These are phyloP conservation scores for Mrakia hoshinonis DNA, from an alignment of 768 basidiomycete genomes.

Conservation along the genomic window DNA sequence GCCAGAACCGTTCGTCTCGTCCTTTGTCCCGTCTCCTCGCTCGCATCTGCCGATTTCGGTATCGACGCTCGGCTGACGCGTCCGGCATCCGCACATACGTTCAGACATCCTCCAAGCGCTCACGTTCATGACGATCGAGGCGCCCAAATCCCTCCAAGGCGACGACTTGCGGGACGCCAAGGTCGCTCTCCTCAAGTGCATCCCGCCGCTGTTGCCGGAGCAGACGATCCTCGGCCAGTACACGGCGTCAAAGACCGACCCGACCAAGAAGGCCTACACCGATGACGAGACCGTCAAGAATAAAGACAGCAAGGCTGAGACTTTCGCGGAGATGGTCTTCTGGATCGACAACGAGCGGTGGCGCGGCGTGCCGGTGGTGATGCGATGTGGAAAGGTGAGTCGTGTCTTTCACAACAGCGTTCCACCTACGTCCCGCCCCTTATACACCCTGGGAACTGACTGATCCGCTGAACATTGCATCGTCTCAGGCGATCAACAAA, in stretches of 20 bases:
- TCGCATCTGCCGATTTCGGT: too few relatives aligned
- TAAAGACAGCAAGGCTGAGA: background rate
- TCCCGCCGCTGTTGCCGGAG: background rate
- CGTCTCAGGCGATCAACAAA: background rate
- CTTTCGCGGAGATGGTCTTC: background rate
- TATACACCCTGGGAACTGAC: too few relatives aligned
- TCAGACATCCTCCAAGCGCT: constrained; percentile 19
- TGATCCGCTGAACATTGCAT: too few relatives aligned
- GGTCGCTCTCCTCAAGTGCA: constrained; percentile 14
- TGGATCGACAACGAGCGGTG: constrained; percentile 9
- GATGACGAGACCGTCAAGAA: background rate
- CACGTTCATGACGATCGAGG: constrained; percentile 4
- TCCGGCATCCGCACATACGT: too few relatives aligned
- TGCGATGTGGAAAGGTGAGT: background rate
- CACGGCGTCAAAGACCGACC: background rate
- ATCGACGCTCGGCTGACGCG: too few relatives aligned
- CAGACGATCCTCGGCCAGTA: background rate
- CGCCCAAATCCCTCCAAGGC: background rate
- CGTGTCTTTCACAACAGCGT: background rate
- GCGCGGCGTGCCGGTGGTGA: background rate
- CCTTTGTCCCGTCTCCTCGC: background rate
- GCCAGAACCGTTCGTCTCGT: constrained; percentile 1
- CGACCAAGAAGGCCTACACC: background rate
- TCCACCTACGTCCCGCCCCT: background rate
- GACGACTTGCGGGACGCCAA: constrained; percentile 8